Conservation (phyloP, 2,329 filamentous ascomycete species). For the Ramularia endophylla region DNA sequence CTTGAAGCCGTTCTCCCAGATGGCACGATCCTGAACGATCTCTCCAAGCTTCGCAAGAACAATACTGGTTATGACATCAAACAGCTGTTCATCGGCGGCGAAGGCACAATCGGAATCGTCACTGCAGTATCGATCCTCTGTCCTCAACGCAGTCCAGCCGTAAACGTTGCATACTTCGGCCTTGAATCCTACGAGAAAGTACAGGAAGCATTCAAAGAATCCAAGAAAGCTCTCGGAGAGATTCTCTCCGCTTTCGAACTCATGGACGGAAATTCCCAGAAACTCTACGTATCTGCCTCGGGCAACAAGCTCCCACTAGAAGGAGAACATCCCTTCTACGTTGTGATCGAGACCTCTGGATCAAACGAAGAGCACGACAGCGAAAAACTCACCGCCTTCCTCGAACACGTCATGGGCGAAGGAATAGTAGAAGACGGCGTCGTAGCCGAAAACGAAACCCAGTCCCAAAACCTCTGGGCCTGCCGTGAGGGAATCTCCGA, state of each 20-base stretch:
- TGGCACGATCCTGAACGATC: constrained; percentile 84
- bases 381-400: constrained; percentile 80
- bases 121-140: constrained; percentile 86
- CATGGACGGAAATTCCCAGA: constrained; percentile 83
- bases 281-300: constrained; percentile 67
- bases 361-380: constrained; percentile 91
- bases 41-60: constrained; percentile 88
- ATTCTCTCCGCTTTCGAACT: constrained; percentile 97
- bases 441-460: constrained; percentile 87
- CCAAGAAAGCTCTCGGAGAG: constrained; percentile 84
- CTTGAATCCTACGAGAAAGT: constrained; percentile 86
- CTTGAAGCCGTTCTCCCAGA: constrained; percentile 91
- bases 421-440: constrained; percentile 86
- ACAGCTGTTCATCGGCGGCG: constrained; percentile 91
- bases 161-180: constrained; percentile 94
- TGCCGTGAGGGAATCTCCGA: constrained; percentile 95
- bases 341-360: constrained; percentile 90
- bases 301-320: constrained; percentile 76
- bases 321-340: constrained; percentile 85
- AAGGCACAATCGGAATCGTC: constrained; percentile 92
- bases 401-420: constrained; percentile 85
- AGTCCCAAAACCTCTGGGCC: constrained; percentile 76
- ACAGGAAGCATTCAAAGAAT: constrained; percentile 77
- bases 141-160: constrained; percentile 76
- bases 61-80: constrained; percentile 98